A percentile compares a stretch with the other conserved stretches of the same genome.
phyloP scores from a whole-genome alignment of 2,329 filamentous ascomycete species.

The Knoxdaviesia capensis region DNA sequence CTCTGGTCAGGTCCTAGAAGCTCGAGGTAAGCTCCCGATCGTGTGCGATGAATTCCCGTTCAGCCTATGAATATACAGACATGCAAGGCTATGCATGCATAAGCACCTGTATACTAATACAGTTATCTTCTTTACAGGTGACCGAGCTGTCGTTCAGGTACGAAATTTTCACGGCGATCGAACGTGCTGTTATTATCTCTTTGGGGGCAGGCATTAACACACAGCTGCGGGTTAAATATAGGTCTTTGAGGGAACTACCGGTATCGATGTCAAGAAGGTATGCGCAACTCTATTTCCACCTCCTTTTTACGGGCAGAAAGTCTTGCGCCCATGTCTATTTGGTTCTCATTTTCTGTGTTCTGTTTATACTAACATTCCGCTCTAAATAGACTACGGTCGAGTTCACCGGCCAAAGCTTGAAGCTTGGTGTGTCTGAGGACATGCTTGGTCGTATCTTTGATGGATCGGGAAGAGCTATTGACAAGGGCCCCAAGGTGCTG shows the following conservation, averaged over 20 bases:
- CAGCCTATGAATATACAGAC: too few relatives aligned
- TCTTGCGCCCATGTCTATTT: too few relatives aligned
- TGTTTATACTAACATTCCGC: slow-evolving; percentile 8
- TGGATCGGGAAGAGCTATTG: slow-evolving; percentile 91
- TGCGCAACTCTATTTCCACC: slow-evolving; percentile 7
- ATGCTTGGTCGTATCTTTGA: slow-evolving; percentile 99
- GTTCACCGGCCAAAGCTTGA: slow-evolving; percentile 91
- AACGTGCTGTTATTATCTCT: neutral
- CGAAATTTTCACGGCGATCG: slow-evolving; percentile 6
- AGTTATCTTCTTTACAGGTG: slow-evolving; percentile 33
- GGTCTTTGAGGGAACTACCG: slow-evolving; percentile 94
- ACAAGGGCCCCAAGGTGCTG: slow-evolving; percentile 95
- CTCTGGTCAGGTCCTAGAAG: slow-evolving; percentile 91
- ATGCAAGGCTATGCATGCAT: too few relatives aligned
- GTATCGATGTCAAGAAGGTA: slow-evolving; percentile 99
- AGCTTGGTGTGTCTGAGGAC: slow-evolving; percentile 97
- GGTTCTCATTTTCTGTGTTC: too few relatives aligned
- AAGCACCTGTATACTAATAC: slow-evolving; percentile 1
- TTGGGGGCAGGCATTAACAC: neutral
- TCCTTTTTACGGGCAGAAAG: too few relatives aligned
- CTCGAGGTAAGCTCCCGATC: slow-evolving; percentile 48
- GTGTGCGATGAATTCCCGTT: too few relatives aligned
- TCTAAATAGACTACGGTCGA: slow-evolving; percentile 72
- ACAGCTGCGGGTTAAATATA: slow-evolving; percentile 16
- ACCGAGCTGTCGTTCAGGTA: slow-evolving; percentile 89